Base-by-base conservation (phyloP, 108 stramenopile species). In the Aurantiochytrium sp. region DNA sequence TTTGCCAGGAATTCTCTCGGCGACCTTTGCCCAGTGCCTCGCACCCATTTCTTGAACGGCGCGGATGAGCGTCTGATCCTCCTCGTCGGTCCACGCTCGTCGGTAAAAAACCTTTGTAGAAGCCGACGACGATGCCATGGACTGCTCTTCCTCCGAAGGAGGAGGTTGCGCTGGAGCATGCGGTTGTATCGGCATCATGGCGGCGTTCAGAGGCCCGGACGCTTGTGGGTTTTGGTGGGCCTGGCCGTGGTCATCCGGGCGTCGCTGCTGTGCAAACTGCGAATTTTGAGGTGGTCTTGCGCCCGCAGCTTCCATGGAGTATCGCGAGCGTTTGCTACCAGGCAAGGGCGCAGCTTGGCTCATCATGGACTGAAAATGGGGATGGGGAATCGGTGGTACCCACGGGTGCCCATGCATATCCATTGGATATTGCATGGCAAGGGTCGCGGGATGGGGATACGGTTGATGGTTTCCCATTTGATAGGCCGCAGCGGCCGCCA, bases 11-110 rank as follows among this genome's bases (percentile, higher is more conserved):
- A 92, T 88, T 29, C 57, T 72, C 58, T 93, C 92, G n/a, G 92
- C 89, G 23, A 93, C 89, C 91, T 91, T 91, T 60, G 92, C 89
- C 93, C 93, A 93, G 87, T 93, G 91, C 45, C 90, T 47, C 23
- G 93, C 71, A 5, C 93, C 93, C 49, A 93, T 90, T 29, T 87
- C 55, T 57, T 93, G 43, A 4, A 93, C 93, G 55, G 93, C 91
- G 42, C 92, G 60, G 16, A 87, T 57, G 43, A 93, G 91, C 47
- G 55, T 72, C 47, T 89, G 45, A 60, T 93, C 93, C 89, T 93
- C 91, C 43, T 90, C 93, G 35, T 88, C 28, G 5, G 91, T 90
- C 93, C 93, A 93, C 14, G 89, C 73, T 21, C 91, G 87, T 16
- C 90, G 60, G 1, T 83, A 83, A 28, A 53, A 83, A 23, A 83